These are phyloP conservation scores for Candida alai DNA, from an alignment of 805 yeast genomes.

Conservation along the genomic window DNA sequence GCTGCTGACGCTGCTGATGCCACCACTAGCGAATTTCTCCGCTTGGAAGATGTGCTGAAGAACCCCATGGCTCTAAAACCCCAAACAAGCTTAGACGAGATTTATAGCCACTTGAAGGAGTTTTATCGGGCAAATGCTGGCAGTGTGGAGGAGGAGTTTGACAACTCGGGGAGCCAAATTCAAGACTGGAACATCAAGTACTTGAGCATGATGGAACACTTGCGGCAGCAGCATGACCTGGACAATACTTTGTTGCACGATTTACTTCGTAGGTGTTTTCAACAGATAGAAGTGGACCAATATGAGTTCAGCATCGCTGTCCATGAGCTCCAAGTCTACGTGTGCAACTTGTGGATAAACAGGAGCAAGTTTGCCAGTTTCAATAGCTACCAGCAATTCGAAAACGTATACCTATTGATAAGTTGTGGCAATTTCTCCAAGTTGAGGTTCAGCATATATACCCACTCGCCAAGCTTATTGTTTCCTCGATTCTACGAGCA, in stretches of 20 bases:
- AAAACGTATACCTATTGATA: slow-evolving; percentile 15
- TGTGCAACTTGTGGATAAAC: slow-evolving; percentile 16
- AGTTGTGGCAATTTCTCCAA: slow-evolving; percentile 6
- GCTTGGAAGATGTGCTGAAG: too few species aligned
- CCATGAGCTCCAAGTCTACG: slow-evolving; percentile 11
- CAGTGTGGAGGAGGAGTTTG: too few species aligned
- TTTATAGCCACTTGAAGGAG: slow-evolving; percentile 5
- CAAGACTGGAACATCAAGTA: slow-evolving; percentile 1
- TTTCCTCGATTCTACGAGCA: slow-evolving; percentile 23
- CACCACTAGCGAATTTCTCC: too few species aligned
- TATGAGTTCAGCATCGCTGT: slow-evolving; percentile 2
- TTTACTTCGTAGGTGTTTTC: neutral
- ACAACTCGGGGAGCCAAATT: too few species aligned
- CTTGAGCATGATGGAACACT: slow-evolving; percentile 2
- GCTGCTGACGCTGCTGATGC: too few species aligned
- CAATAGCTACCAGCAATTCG: slow-evolving; percentile 15
- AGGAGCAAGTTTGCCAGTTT: slow-evolving; percentile 11
- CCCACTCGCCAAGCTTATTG: slow-evolving; percentile 21
- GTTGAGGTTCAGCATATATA: slow-evolving; percentile 15
- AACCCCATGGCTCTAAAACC: too few species aligned
- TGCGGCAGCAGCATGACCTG: slow-evolving; percentile 3
- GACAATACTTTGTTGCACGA: neutral
- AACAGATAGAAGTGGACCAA: neutral
- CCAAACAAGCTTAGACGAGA: slow-evolving; percentile 3
- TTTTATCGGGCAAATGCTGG: too few species aligned